Base-by-base conservation (phyloP, 352 stramenopile species). In the Phytophthora pini region DNA sequence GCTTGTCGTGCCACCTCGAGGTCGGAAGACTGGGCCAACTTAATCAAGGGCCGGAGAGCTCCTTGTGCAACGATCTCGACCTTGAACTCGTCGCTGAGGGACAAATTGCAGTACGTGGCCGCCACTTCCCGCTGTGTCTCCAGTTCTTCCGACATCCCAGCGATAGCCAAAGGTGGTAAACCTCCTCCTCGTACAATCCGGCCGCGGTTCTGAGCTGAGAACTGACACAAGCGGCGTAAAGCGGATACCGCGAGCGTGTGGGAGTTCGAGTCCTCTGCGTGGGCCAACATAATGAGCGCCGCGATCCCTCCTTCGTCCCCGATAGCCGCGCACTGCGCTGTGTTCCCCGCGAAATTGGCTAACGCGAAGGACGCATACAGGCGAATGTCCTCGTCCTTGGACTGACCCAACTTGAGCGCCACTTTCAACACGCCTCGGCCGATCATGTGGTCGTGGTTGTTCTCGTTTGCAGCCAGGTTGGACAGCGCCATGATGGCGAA, bases 61-160 rank as follows among this genome's bases (percentile, higher is more conserved):
- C 72, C 79, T 51, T 91, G 85, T 26, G 72, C 78, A 20, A 97
- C 91, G 26, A 99, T 95, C 48, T 93, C 86, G 1, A 97, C 69
- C 47, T 97, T 96, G 78, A 97, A 94, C 61, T 96, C 89, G 62
- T 97, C 82, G 47, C 88, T 97, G 13, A 98, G 72, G 2, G 95
- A 98, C 26, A 99, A 56, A 60, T 98, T 98, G 64, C 89, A 98
- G 34, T 98, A 88, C 15, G 91, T 97, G 4, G 92, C 95, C 1
- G 96, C 90, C 0, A 98, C 93, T 70, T 99, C 96, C 39, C 93
- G 80, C 68, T 98, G 92, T 17, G 97, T 97, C 72, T 99, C 96
- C n/a, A 97, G 75, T 49, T 98, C 87, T 17, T 92, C 80, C 22
- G 79, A 93, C 52, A 95, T 88, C 1, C 87, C 89, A 17, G 92